Base-by-base conservation (phyloP, 306 rosid species). In the Quercus suber region DNA sequence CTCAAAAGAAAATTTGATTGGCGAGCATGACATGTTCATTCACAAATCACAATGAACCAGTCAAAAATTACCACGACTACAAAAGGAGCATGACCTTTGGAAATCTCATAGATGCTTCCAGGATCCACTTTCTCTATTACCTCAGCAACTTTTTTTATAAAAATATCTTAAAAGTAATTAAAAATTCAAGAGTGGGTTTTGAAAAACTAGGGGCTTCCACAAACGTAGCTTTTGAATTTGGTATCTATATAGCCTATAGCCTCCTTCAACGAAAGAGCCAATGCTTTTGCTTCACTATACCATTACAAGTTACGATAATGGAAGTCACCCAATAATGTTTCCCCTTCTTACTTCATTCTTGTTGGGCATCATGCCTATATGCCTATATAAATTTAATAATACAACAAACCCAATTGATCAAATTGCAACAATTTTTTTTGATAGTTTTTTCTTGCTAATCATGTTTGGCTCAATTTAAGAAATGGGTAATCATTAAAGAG, bases 71-170 rank as follows among this genome's bases (percentile, higher is more conserved):
- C 27, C 81, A 76, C 55, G 60, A 35, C 35, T 10, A 73, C 55
- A 56, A 63, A 69, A 82, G 63, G 31, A 76, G 75, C 69, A 79
- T 92, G 91, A 86, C 91, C 81, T 80, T 37, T 61, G 61, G 89
- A 86, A 64, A 76, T 86, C 73, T 59, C 73, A 60, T n/a, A 60
- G n/a, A 82, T 83, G 72, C 81, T 79, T 57, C 58, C n/a, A 81
- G 53, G 53, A 55, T 76, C 85, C 83, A 82, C 86, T 84, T 81
- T 85, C 49, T 41, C 6, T 41, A 33, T 88, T 82, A 90, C 81
- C 81, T 86, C 82, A 83, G 74, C 79, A 85, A 79, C 83, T 73
- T 81, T 31, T 6, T 33, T 41, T 2, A 41, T 8, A 21, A 70
- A 28, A 33, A 58, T 74, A 77, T 33, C 9, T 59, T 71, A 33